Conservation (phyloP, 2,329 filamentous ascomycete species). For the Aureobasidium sp. region DNA sequence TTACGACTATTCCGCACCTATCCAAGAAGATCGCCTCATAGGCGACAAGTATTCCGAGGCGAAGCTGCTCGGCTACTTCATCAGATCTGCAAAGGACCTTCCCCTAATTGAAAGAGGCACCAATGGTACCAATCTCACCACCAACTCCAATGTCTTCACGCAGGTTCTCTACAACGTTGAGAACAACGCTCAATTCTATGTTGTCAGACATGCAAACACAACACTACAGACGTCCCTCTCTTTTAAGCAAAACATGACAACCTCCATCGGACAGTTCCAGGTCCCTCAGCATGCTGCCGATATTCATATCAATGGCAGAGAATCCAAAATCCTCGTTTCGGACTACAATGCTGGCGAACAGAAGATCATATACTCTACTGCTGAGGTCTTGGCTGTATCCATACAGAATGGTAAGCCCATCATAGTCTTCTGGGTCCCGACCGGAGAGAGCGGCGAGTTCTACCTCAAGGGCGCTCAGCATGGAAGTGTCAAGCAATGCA, state of each 20-base stretch:
- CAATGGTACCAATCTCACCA: conserved; percentile 40
- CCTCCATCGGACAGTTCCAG: conserved; percentile 48
- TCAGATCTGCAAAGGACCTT: conserved; percentile 50
- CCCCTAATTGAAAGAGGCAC: conserved; percentile 47
- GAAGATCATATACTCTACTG: conserved; percentile 49
- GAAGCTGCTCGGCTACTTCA: conserved; percentile 56
- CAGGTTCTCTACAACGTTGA: conserved; percentile 54
- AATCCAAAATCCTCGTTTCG: conserved; percentile 56
- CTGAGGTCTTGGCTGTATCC: conserved; percentile 43
- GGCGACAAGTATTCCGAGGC: conserved; percentile 58
- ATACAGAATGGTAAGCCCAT: conserved; percentile 28
- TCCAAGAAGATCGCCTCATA: conserved; percentile 54
- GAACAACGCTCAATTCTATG: conserved; percentile 54
- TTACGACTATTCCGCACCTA: conserved; percentile 56
- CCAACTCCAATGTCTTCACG: conserved; percentile 45
- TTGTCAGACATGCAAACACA: conserved; percentile 49
- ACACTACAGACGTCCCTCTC: conserved; percentile 45
- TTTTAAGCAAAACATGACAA: conserved; percentile 51
- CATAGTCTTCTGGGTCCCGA: conserved; percentile 35
- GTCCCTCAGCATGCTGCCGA: conserved; percentile 39
- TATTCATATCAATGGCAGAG: conserved; percentile 53
- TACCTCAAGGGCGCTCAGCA: conserved; percentile 20
- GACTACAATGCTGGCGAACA: conserved; percentile 51
- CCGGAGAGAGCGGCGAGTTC: conserved; percentile 37
- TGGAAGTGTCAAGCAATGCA: conserved; percentile 22